Conservation (phyloP, 805 yeast species). For the Osmozyma mogii region DNA sequence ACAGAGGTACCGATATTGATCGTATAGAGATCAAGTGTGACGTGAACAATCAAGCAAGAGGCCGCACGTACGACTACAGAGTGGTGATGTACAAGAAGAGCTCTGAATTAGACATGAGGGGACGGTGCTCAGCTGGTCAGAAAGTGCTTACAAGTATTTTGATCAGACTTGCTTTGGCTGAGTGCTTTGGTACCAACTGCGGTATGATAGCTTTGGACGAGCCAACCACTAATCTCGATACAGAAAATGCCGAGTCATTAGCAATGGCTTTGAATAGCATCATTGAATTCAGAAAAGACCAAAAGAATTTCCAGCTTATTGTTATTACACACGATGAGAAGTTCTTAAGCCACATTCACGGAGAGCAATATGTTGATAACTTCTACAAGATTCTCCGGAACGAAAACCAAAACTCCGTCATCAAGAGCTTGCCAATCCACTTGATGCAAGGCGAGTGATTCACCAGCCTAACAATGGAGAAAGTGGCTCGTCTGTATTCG, state of each 20-base stretch:
- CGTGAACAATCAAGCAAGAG: conserved; percentile 42
- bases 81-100: conserved; percentile 94
- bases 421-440: conserved; percentile 41
- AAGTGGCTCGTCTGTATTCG: too few species aligned
- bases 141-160: conserved; percentile 88
- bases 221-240: conserved; percentile 93
- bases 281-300: conserved; percentile 65
- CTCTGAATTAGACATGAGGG: conserved; percentile 94
- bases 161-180: conserved; percentile 86
- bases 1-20: conserved; percentile 93
- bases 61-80: conserved; percentile 77
- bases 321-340: conserved; percentile 96
- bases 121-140: conserved; percentile 97
- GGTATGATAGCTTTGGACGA: conserved; percentile 96
- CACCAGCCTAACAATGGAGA: too few species aligned
- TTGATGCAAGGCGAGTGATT: conserved; percentile 26
- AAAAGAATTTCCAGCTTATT: conserved; percentile 85
- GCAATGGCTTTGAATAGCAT: conserved; percentile 74
- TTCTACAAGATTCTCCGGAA: conserved; percentile 78
- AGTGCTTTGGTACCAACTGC: conserved; percentile 90
- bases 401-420: conserved; percentile 72
- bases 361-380: conserved; percentile 77
- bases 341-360: conserved; percentile 78
- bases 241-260: conserved; percentile 78
- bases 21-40: conserved; percentile 82